Percentiles rank a stretch among this genome's conserved stretches.
Evolutionary conservation across 2,329 filamentous ascomycete species (phyloP).

Genomic region (Alternaria panax): DNA sequence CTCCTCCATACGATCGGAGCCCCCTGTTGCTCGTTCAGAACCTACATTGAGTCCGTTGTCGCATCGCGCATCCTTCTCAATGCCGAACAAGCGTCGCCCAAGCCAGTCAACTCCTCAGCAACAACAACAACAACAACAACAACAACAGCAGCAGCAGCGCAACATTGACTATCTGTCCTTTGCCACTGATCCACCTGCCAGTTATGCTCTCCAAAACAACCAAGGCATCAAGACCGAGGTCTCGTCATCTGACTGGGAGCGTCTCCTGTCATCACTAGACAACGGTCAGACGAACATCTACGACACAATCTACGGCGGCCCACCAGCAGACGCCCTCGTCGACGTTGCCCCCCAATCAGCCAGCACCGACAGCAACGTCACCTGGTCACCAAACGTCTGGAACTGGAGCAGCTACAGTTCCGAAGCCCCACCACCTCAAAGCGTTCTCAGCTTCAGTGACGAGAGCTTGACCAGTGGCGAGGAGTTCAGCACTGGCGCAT

Average conservation of each 20-base stretch:
- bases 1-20: slow-evolving; percentile 55
- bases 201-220: slow-evolving; percentile 44
- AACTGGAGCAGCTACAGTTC: slow-evolving; percentile 39
- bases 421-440: slow-evolving; percentile 54
- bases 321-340: slow-evolving; percentile 53
- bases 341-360: slow-evolving; percentile 43
- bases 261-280: slow-evolving; percentile 79
- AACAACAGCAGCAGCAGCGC: slow-evolving; percentile 37
- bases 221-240: slow-evolving; percentile 54
- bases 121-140: slow-evolving; percentile 27
- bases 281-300: slow-evolving; percentile 84
- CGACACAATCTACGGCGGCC: slow-evolving; percentile 79
- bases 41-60: slow-evolving; percentile 55
- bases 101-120: slow-evolving; percentile 28
- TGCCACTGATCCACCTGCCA: slow-evolving; percentile 48
- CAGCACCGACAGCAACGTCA: slow-evolving; percentile 37
- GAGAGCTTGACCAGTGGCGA: slow-evolving; percentile 65
- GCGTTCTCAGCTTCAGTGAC: slow-evolving; percentile 66
- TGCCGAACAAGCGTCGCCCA: slow-evolving; percentile 47
- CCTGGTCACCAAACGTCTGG: slow-evolving; percentile 50
- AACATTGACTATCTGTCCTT: slow-evolving; percentile 61
- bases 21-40: slow-evolving; percentile 56
- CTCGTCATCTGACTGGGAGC: slow-evolving; percentile 80
- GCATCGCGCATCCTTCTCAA: slow-evolving; percentile 44
- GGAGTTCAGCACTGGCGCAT: slow-evolving; percentile 44